Percentiles rank a stretch among this genome's conserved stretches.
These are phyloP conservation scores for Jacaranda mimosifolia DNA, from an alignment of 257 asterid genomes.

Conservation along the genomic window DNA sequence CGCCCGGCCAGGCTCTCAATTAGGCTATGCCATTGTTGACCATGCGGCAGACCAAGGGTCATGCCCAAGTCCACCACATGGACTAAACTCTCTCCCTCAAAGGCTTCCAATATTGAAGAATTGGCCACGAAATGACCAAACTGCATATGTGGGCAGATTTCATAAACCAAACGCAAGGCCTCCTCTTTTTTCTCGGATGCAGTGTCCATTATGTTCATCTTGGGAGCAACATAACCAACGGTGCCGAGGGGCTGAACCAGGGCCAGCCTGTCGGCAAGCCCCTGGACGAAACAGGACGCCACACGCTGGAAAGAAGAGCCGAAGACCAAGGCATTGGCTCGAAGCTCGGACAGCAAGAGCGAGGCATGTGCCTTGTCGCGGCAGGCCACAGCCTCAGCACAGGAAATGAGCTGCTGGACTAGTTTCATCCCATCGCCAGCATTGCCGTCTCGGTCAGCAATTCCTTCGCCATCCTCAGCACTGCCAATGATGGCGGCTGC, in stretches of 20 bases:
- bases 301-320: constrained; percentile 92
- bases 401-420: constrained; percentile 75
- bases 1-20: constrained; percentile 63
- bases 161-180: constrained; percentile 67
- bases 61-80: constrained; percentile 86
- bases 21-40: constrained; percentile 75
- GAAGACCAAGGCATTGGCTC: constrained; percentile 69
- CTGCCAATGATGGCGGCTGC: constrained; percentile 36
- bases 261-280: constrained; percentile 69
- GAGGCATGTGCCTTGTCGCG: constrained; percentile 77
- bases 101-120: constrained; percentile 75
- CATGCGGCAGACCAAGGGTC: constrained; percentile 74
- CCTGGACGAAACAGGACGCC: constrained; percentile 82
- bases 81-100: constrained; percentile 91
- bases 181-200: constrained; percentile 65
- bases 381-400: constrained; percentile 88
- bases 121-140: constrained; percentile 81
- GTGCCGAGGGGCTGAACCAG: constrained; percentile 79
- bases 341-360: constrained; percentile 63
- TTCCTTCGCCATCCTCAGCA: constrained; percentile 34
- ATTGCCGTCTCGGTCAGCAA: constrained; percentile 32
- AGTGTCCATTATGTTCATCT: constrained; percentile 46
- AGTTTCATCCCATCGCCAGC: constrained; percentile 67
- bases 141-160: constrained; percentile 68
- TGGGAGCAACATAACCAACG: constrained; percentile 54